Percentiles rank a stretch among this genome's conserved stretches.
Evolutionary conservation across 2,329 filamentous ascomycete species (phyloP).

Genomic region (Exutisphaerella laricina): DNA sequence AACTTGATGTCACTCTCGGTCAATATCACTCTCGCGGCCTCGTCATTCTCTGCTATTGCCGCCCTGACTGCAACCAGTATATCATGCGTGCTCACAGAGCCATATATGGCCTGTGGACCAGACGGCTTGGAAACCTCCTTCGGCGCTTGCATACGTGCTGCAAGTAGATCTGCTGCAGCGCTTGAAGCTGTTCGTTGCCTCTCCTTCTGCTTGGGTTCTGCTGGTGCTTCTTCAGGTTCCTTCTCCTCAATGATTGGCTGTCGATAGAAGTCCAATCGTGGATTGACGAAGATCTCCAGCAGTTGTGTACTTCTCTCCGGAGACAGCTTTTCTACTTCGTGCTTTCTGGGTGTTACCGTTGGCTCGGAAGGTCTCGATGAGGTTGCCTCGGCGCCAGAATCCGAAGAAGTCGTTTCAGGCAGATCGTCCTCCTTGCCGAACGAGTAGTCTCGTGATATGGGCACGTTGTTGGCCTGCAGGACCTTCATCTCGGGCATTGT

Average conservation of each 20-base stretch:
- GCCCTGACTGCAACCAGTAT: constrained; percentile 46
- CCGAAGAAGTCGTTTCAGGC: background rate
- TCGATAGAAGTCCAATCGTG: constrained; percentile 44
- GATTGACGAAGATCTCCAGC: constrained; percentile 44
- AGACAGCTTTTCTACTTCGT: constrained; percentile 38
- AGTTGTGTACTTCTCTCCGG: constrained; percentile 43
- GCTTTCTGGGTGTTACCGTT: constrained; percentile 8
- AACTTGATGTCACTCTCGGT: constrained; percentile 49
- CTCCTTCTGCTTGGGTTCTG: constrained; percentile 9
- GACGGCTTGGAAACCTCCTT: constrained; percentile 15
- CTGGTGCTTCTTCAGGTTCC: constrained; percentile 17
- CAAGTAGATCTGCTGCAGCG: constrained; percentile 29
- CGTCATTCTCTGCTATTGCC: constrained; percentile 47
- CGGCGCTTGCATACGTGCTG: constrained; percentile 20
- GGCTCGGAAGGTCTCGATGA: constrained; percentile 12
- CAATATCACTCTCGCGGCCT: constrained; percentile 47
- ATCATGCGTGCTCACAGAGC: constrained; percentile 51
- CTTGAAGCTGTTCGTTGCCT: constrained; percentile 18
- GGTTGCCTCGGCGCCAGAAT: background rate
- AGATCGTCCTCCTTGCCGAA: constrained; percentile 31
- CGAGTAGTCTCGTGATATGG: constrained; percentile 43
- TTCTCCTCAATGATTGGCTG: constrained; percentile 38
- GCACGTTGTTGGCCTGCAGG: constrained; percentile 41
- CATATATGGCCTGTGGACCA: constrained; percentile 41
- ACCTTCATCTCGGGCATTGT: constrained; percentile 41